A percentile compares a stretch with the other conserved stretches of the same genome.
phyloP scores from a whole-genome alignment of 2,329 filamentous ascomycete species.

The Chaetomiaceae sp. region DNA sequence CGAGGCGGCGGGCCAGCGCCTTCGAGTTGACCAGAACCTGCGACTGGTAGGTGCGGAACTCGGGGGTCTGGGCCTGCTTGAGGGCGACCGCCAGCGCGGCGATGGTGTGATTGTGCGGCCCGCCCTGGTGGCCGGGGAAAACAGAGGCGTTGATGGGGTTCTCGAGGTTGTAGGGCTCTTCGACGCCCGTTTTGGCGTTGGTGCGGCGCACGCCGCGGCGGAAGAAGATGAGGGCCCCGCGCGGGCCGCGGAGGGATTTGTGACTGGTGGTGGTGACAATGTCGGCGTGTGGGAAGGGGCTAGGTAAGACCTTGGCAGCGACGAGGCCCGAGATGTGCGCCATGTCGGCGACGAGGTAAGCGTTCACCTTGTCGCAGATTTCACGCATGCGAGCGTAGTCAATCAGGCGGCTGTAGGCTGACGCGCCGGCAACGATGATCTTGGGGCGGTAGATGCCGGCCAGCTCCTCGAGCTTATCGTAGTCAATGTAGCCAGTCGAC shows the following conservation, averaged over 20 bases:
- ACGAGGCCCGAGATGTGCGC: constrained; percentile 94
- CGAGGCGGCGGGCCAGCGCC: constrained; percentile 66
- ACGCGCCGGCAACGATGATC: constrained; percentile 89
- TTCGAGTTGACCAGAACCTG: constrained; percentile 88
- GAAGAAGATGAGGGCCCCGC: constrained; percentile 98
- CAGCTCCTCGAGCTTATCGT: constrained; percentile 80
- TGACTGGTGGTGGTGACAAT: constrained; percentile 97
- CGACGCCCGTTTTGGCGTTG: constrained; percentile 78
- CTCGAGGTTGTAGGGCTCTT: constrained; percentile 86
- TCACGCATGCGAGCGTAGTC: constrained; percentile 90
- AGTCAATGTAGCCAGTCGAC: constrained; percentile 89
- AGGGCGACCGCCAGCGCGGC: constrained; percentile 89
- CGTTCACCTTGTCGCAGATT: constrained; percentile 84
- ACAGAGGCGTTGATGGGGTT: constrained; percentile 91
- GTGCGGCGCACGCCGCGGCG: constrained; percentile 81
- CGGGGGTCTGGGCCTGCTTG: constrained; percentile 82
- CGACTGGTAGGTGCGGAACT: constrained; percentile 90
- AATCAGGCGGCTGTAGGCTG: constrained; percentile 91
- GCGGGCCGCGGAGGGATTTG: constrained; percentile 91
- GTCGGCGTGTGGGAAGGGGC: constrained; percentile 83
- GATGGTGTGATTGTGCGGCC: constrained; percentile 98
- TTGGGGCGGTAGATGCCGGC: constrained; percentile 89
- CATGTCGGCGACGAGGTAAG: constrained; percentile 93
- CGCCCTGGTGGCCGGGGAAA: constrained; percentile 96
- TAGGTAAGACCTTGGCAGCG: constrained; percentile 83